Conservation (phyloP, 2,329 filamentous ascomycete species). For the Trichoderma polysporum region DNA sequence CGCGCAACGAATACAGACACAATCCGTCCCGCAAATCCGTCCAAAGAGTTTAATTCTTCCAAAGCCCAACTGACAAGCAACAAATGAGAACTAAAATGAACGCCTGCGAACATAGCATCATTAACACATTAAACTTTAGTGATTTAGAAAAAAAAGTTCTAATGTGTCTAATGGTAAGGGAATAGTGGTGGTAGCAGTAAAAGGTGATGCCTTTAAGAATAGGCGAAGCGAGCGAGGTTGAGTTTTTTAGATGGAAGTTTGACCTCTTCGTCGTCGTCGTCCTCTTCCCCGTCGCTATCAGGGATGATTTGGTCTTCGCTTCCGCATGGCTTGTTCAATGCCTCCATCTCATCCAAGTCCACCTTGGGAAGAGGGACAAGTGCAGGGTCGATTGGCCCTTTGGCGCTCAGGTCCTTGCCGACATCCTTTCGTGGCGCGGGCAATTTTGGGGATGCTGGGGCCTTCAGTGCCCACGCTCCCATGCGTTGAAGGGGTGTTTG, state of each 20-base stretch:
- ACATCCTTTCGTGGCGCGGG: slow-evolving; percentile 31
- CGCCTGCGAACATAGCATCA: slow-evolving; percentile 22
- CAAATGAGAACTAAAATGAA: slow-evolving; percentile 13
- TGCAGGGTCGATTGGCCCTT: slow-evolving; percentile 50
- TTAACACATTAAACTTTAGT: slow-evolving; percentile 16
- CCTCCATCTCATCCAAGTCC: slow-evolving; percentile 53
- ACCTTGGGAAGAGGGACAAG: slow-evolving; percentile 57
- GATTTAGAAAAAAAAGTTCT: background rate
- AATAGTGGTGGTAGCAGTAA: background rate
- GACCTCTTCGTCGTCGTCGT: slow-evolving; percentile 40
- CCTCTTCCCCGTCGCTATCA: slow-evolving; percentile 51
- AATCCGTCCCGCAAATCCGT: background rate
- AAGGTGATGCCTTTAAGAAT: slow-evolving; percentile 25
- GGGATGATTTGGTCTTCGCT: slow-evolving; percentile 59
- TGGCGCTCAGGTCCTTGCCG: slow-evolving; percentile 32
- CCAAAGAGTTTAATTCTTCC: background rate
- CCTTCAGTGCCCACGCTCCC: slow-evolving; percentile 44
- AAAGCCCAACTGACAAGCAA: background rate
- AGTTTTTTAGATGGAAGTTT: slow-evolving; percentile 37
- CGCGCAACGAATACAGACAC: background rate
- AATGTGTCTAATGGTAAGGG: background rate
- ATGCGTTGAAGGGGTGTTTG: slow-evolving; percentile 56
- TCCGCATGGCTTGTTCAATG: slow-evolving; percentile 48
- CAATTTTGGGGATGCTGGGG: slow-evolving; percentile 31
- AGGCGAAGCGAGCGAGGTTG: slow-evolving; percentile 52